phyloP scores from a whole-genome alignment of 495 filamentous ascomycete genomes.

The Trichocladium uniseriatum region DNA sequence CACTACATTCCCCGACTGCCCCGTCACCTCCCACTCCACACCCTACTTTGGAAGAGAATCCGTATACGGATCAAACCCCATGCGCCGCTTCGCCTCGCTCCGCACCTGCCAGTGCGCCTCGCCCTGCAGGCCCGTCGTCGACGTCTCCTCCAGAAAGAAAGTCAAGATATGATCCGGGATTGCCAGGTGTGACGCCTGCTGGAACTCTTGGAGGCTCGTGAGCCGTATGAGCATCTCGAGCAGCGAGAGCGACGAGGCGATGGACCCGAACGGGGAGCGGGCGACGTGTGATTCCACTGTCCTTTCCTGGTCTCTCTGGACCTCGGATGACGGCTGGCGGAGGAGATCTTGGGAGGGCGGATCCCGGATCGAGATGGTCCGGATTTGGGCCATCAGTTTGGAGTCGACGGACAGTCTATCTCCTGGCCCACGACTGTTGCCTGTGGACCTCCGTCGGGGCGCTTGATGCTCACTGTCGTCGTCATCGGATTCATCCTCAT shows the following conservation, averaged over 20 bases:
- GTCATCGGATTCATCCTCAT: constrained; percentile 24
- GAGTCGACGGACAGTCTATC: constrained; percentile 28
- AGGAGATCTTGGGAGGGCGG: constrained; percentile 19
- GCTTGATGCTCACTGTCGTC: constrained; percentile 3
- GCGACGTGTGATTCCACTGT: constrained; percentile 13
- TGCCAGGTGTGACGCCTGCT: constrained; percentile 83
- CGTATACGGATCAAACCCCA: constrained; percentile 64
- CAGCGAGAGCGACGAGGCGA: constrained; percentile 81
- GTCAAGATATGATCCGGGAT: constrained; percentile 92
- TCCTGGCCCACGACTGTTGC: not conserved
- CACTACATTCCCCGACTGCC: no score
- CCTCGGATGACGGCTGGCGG: not conserved
- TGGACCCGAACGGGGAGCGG: constrained; percentile 36
- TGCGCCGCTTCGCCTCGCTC: constrained; percentile 58
- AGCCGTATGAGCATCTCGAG: constrained; percentile 91
- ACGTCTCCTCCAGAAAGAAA: constrained; percentile 83
- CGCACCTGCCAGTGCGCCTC: constrained; percentile 63
- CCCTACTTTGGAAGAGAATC: constrained; percentile 18
- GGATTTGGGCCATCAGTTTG: constrained; percentile 33
- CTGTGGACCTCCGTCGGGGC: not conserved
- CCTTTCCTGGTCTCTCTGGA: not conserved
- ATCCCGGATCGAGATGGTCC: constrained; percentile 30
- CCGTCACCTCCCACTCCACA: not conserved
- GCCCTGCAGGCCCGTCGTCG: constrained; percentile 61
- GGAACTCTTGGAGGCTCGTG: constrained; percentile 89